Percentiles rank a stretch among this genome's conserved stretches.
These are phyloP conservation scores for Crepidotus variabilis DNA, from an alignment of 768 basidiomycete genomes.

Conservation along the genomic window DNA sequence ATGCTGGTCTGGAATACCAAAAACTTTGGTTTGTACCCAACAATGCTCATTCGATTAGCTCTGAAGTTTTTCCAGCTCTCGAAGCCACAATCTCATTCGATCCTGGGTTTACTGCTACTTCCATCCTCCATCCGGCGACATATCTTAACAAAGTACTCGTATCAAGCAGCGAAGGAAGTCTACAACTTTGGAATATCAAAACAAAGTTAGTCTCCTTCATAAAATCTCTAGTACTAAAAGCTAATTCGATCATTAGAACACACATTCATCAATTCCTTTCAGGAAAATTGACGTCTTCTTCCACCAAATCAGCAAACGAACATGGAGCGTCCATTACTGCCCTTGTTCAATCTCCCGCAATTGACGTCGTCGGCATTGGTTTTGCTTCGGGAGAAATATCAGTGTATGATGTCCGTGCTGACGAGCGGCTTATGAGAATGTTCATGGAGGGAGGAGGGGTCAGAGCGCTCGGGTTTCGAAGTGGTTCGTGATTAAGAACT, in stretches of 20 bases:
- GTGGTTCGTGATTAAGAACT: constrained; percentile 47
- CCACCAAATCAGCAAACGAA: constrained; percentile 23
- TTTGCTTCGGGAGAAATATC: constrained; percentile 85
- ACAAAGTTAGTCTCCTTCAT: constrained; percentile 48
- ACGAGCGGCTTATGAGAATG: constrained; percentile 85
- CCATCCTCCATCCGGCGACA: constrained; percentile 88
- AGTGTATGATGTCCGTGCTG: constrained; percentile 86
- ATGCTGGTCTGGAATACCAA: constrained; percentile 77
- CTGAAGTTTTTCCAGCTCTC: constrained; percentile 40
- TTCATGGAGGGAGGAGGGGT: constrained; percentile 87
- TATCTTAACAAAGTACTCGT: constrained; percentile 95
- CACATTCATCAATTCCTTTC: constrained; percentile 78
- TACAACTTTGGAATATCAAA: constrained; percentile 94
- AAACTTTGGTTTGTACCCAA: constrained; percentile 45
- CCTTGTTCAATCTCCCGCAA: constrained; percentile 87
- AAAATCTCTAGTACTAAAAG: not conserved
- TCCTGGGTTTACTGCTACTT: constrained; percentile 78
- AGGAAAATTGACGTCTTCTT: constrained; percentile 44
- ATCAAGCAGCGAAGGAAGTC: constrained; percentile 70
- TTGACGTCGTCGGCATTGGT: constrained; percentile 94
- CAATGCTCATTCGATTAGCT: not conserved
- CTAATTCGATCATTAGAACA: constrained; percentile 40
- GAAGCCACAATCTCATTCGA: constrained; percentile 76
- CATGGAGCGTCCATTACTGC: constrained; percentile 59
- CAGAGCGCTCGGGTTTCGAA: constrained; percentile 77